Evolutionary conservation across 2,329 filamentous ascomycete species (phyloP).

Genomic region (Colletotrichum lini): DNA sequence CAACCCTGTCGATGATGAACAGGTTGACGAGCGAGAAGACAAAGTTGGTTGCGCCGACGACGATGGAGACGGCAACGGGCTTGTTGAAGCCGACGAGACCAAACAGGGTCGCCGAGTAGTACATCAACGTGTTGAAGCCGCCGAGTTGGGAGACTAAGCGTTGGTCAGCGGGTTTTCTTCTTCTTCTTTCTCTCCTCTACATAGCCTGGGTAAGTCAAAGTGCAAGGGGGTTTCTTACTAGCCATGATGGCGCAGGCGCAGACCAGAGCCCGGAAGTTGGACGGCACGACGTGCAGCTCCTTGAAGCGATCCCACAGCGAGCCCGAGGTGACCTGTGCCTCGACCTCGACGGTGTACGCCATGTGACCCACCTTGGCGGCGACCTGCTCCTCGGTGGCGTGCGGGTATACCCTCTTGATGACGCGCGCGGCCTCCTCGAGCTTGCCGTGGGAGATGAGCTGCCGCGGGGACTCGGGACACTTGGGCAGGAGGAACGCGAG

Average conservation of each 20-base stretch:
- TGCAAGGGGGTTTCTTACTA: conserved; percentile 41
- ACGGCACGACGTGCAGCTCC: conserved; percentile 60
- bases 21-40: conserved; percentile 65
- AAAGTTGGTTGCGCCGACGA: conserved; percentile 63
- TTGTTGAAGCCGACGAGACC: conserved; percentile 65
- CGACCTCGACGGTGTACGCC: too few relatives aligned
- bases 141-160: too few relatives aligned
- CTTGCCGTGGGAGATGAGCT: too few relatives aligned
- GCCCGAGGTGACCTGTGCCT: conserved; percentile 54
- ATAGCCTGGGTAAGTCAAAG: too few relatives aligned
- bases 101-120: too few relatives aligned
- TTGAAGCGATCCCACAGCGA: conserved; percentile 60
- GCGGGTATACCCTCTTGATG: conserved; percentile 53
- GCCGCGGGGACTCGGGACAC: too few relatives aligned
- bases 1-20: conserved; percentile 61
- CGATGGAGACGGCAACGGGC: conserved; percentile 61
- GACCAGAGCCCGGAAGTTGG: conserved; percentile 61
- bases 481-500: conserved; percentile 58
- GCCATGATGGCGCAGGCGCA: conserved; percentile 66
- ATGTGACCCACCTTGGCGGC: conserved; percentile 55
- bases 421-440: too few relatives aligned
- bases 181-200: too few relatives aligned
- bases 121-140: too few relatives aligned
- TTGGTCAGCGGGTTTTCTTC: too few relatives aligned
- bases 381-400: conserved; percentile 59